A percentile compares a stretch with the other conserved stretches of the same genome.
Conservation (phyloP, 768 basidiomycete genomes). For the Dictyophora rubrovolvata region DNA sequence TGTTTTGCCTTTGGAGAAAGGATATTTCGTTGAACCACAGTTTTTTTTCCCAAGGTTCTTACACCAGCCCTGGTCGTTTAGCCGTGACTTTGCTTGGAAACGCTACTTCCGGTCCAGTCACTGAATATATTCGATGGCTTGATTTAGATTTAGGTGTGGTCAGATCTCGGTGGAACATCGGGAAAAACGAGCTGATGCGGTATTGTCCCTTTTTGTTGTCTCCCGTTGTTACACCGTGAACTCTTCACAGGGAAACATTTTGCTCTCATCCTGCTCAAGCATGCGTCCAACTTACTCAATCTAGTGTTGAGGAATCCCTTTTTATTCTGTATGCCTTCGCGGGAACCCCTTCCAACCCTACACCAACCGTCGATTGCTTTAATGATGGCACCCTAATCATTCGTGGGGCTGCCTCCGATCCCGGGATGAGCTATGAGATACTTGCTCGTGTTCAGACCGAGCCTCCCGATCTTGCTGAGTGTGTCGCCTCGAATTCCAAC, state of each 20-base stretch:
- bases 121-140: conserved; percentile 46
- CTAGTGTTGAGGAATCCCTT: conserved; percentile 9
- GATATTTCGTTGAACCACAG: not conserved
- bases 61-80: conserved; percentile 54
- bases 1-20: not conserved
- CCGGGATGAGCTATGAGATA: conserved; percentile 67
- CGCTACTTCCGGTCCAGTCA: conserved; percentile 24
- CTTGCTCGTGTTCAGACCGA: conserved; percentile 36
- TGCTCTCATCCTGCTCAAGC: conserved; percentile 57
- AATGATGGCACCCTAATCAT: conserved; percentile 45
- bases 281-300: conserved; percentile 49
- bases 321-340: conserved; percentile 1
- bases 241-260: conserved; percentile 36
- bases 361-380: conserved; percentile 52
- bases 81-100: conserved; percentile 1
- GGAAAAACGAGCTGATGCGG: conserved; percentile 38
- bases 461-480: conserved; percentile 18
- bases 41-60: conserved; percentile 42
- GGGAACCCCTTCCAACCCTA: conserved; percentile 14
- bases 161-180: conserved; percentile 52
- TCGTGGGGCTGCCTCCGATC: conserved; percentile 29
- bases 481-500: conserved; percentile 27
- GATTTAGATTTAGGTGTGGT: conserved; percentile 56
- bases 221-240: not conserved
- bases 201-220: conserved; percentile 16